Base-by-base conservation (phyloP, 1,284 basidiomycete genomes). In the Cryptococcus sp. region DNA sequence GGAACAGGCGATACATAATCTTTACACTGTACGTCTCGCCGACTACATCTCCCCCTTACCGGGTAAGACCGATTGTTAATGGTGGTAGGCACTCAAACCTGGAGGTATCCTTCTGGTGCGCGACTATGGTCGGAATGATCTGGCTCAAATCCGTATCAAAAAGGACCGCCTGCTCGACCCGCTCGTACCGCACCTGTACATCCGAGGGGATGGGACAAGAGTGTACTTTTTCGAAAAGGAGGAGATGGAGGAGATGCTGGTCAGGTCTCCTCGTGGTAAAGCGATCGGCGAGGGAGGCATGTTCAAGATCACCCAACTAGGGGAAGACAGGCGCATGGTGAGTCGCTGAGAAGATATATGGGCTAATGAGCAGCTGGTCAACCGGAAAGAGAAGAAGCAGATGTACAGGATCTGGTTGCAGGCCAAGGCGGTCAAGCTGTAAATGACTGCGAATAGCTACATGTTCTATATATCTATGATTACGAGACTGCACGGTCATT, bases 391-490 rank as follows among this genome's bases (percentile, higher is more conserved):
- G 48, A 85, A 91, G 74, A 74, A 93, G 47, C 91, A 93, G 73
- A 97, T 97, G 92, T 94, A 93, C 69, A 77, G 92, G 38, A 87
- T 92, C 4, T 94, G 89, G 89, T 84, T 93, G 82, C 89, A 94
- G 72, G 87, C 82, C 3, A 87, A 86, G 69, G 92, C 91, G 62
- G 75, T 77, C 46, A 87, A 86, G 62, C 11, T 34, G 21, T 41
- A 25, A 19, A n/a, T n/a, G 5, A n/a, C n/a, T n/a, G n/a, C n/a
- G n/a, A n/a, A n/a, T n/a, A n/a, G n/a, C n/a, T n/a, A n/a, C n/a
- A n/a, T n/a, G n/a, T n/a, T n/a, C n/a, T n/a, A n/a, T n/a, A n/a
- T n/a, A n/a, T n/a, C n/a, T n/a, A n/a, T n/a, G n/a, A n/a, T n/a
- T n/a, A n/a, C n/a, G n/a, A n/a, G n/a, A n/a, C n/a, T n/a, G n/a